Conservation (phyloP, 495 filamentous ascomycete species). For the Penicillium odoratum region DNA sequence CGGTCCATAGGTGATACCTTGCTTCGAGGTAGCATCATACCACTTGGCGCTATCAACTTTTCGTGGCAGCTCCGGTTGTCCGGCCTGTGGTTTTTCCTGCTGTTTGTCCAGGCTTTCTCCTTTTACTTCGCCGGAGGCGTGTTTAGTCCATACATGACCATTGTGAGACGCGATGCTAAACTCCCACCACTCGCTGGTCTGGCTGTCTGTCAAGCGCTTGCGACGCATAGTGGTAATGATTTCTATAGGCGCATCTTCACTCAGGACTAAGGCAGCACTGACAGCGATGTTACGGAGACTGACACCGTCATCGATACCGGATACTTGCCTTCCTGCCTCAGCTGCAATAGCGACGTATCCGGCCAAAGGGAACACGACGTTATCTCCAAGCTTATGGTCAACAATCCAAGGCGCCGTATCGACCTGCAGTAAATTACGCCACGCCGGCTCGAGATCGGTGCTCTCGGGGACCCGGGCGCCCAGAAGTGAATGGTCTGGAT, state of each 20-base stretch:
- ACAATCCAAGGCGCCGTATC: conserved; percentile 23
- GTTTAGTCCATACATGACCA: conserved; percentile 17
- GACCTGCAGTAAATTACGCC: conserved; percentile 37
- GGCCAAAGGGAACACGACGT: conserved; percentile 49
- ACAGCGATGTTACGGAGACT: conserved; percentile 28
- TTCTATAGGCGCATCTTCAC: conserved; percentile 15
- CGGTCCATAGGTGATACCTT: too few relatives aligned
- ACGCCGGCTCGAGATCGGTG: conserved; percentile 30
- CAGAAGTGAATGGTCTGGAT: conserved; percentile 46
- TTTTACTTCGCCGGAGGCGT: neutral
- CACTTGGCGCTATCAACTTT: neutral
- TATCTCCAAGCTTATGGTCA: conserved; percentile 42
- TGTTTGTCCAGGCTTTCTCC: too few relatives aligned
- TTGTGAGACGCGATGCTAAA: conserved; percentile 46
- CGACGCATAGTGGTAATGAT: conserved; percentile 40
- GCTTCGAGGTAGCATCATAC: too few relatives aligned
- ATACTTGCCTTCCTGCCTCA: conserved; percentile 47
- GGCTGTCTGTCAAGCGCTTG: conserved; percentile 30
- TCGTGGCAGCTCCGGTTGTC: too few relatives aligned
- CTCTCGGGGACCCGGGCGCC: conserved; percentile 36
- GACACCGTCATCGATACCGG: conserved; percentile 32
- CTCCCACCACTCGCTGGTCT: conserved; percentile 45
- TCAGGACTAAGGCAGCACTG: conserved; percentile 5
- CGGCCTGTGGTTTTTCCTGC: too few relatives aligned
- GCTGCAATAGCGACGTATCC: conserved; percentile 49